phyloP scores from a whole-genome alignment of 2,329 filamentous ascomycete genomes.

The Cercospora sp. region DNA sequence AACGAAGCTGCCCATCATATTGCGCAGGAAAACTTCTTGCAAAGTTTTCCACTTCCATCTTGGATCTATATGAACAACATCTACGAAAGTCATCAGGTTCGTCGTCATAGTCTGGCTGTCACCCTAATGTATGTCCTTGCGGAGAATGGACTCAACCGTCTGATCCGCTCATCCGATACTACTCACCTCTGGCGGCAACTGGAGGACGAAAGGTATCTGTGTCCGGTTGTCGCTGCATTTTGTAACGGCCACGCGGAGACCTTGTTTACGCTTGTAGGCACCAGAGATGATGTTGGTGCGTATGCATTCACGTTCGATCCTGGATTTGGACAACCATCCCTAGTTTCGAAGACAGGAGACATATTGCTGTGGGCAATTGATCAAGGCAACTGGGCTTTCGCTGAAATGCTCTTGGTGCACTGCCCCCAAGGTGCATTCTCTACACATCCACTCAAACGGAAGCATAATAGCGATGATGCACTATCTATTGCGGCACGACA shows the following conservation, averaged over 20 bases:
- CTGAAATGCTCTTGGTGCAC: too few relatives aligned
- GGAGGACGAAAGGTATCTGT: not conserved
- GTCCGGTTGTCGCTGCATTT: conserved; percentile 19
- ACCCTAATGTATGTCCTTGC: conserved; percentile 43
- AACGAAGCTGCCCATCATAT: not conserved
- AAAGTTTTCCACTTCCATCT: too few relatives aligned
- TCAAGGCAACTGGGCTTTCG: not conserved
- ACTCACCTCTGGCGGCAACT: not conserved
- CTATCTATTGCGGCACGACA: not conserved
- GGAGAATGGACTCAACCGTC: conserved; percentile 28
- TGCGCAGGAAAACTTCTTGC: not conserved
- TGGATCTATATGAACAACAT: conserved; percentile 39
- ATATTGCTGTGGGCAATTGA: not conserved
- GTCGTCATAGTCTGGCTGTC: conserved; percentile 31
- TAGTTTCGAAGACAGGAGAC: too few relatives aligned
- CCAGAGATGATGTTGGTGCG: too few relatives aligned
- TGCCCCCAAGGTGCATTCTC: too few relatives aligned
- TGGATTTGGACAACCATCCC: too few relatives aligned
- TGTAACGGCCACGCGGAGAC: not conserved
- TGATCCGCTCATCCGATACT: conserved; percentile 3
- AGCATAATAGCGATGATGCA: not conserved
- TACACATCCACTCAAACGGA: too few relatives aligned
- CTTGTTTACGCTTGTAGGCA: too few relatives aligned
- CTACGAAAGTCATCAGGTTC: conserved; percentile 33
- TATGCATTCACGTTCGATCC: too few relatives aligned